Evolutionary conservation across 805 yeast species (phyloP).

Genomic region (Lachancea dasiensis): DNA sequence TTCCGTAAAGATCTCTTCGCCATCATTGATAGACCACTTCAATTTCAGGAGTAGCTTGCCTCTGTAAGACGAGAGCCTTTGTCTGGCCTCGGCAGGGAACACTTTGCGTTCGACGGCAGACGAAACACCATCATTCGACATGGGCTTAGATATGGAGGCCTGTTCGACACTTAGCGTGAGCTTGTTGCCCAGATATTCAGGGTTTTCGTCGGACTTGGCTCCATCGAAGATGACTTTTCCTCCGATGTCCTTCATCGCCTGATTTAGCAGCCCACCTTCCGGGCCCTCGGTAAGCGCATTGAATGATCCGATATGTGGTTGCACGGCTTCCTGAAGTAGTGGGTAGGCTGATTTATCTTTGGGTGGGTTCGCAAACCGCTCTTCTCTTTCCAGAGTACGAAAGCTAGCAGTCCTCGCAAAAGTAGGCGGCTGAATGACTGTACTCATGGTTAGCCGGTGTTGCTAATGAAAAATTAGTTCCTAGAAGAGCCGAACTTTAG

Average conservation of each 20-base stretch:
- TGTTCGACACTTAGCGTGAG: constrained; percentile 78
- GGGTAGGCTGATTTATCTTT: constrained; percentile 80
- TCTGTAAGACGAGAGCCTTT: constrained; percentile 76
- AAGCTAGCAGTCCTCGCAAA: constrained; percentile 39
- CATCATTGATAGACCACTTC: constrained; percentile 83
- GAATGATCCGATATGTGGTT: constrained; percentile 94
- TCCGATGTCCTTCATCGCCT: constrained; percentile 87
- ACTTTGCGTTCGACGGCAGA: constrained; percentile 69
- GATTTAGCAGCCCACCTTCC: constrained; percentile 75
- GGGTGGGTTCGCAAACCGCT: constrained; percentile 83
- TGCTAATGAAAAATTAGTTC: not conserved
- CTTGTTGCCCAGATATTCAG: constrained; percentile 78
- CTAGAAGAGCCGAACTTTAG: not conserved
- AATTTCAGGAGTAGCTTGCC: constrained; percentile 74
- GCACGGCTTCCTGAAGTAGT: constrained; percentile 78
- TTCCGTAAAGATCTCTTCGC: constrained; percentile 66
- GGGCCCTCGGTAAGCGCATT: constrained; percentile 90
- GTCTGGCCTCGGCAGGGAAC: constrained; percentile 85
- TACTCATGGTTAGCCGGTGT: constrained; percentile 21
- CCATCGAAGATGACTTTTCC: constrained; percentile 80
- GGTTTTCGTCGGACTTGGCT: constrained; percentile 17
- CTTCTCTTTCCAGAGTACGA: constrained; percentile 80
- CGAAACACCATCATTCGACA: constrained; percentile 48
- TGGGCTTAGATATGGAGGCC: constrained; percentile 81
- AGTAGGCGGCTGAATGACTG: constrained; percentile 26